phyloP scores from a whole-genome alignment of 257 asterid genomes.

The Capsicum pubescens region DNA sequence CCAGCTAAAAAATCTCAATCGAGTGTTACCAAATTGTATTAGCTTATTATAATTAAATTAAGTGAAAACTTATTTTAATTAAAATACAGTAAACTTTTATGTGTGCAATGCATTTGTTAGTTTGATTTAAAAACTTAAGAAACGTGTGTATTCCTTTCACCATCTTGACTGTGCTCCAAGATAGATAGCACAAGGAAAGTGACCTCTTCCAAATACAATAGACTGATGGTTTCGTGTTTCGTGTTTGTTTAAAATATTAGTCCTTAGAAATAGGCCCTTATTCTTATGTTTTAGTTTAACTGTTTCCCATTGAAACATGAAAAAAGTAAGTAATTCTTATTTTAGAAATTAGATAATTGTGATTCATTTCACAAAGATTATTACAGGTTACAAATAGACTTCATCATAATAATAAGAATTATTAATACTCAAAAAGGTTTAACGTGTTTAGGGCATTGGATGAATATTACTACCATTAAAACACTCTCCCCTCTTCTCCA shows the following conservation, averaged over 20 bases:
- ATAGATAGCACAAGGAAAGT: not conserved
- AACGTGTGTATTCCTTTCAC: too few species aligned
- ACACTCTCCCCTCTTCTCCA: not conserved
- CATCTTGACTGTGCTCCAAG: too few species aligned
- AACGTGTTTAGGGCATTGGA: too few species aligned
- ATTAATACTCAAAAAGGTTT: not conserved
- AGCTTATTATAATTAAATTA: not conserved
- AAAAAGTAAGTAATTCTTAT: conserved; percentile 8
- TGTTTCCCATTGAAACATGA: not conserved
- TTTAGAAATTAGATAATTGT: conserved; percentile 16
- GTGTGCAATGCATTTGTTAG: too few species aligned
- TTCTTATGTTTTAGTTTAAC: not conserved
- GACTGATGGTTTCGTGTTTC: not conserved
- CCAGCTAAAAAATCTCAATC: not conserved
- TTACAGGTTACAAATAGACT: not conserved
- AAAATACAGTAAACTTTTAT: not conserved
- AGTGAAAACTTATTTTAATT: not conserved
- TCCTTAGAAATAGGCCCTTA: not conserved
- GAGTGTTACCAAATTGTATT: not conserved
- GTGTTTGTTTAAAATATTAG: not conserved
- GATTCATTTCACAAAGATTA: not conserved
- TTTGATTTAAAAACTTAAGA: too few species aligned
- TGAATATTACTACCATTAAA: not conserved
- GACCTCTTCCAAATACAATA: not conserved
- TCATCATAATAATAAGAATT: not conserved